Evolutionary conservation across 2,329 filamentous ascomycete species (phyloP), one percentile per base, ranked within the genome.

Genomic region (Ascochyta viciae-villosae): DNA sequence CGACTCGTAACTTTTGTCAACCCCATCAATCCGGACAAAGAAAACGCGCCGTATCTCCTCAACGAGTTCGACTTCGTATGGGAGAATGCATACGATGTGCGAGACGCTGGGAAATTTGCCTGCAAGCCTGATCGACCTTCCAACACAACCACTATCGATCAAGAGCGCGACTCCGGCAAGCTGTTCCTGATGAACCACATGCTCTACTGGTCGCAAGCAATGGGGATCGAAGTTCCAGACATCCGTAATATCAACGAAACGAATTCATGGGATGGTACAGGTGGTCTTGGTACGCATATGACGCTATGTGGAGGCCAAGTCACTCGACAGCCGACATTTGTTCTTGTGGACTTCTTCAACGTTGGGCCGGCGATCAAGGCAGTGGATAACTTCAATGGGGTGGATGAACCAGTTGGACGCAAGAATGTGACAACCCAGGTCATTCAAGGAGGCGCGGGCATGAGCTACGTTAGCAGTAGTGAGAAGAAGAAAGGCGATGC

Each of bases 151-250:
- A 72, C 76, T 12, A 64, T 82, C 16, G 68, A 78, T 1, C 60
- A 72, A 15, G 70, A 79, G 1, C 70, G 89, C 35, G 69, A 79
- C 0, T 79, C 80, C 0, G 84, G 84, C 61, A 82, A 85, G 61
- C 81, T 94, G 67, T 85, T 89, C 16, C 78, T 93, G 13, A 82
- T 90, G 79, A 94, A 94, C 78, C 90, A 93, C 77, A 92, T 93
- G 78, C 82, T 89, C 42, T 87, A 92, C 77, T 79, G 81, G 59
- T 74, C 72, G 16, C 70, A 87, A 24, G 74, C 78, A 3, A 67
- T 73, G 51, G 61, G 60, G 8, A 69, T 71, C 44, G 35, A 68
- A 44, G 57, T 59, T 3, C 67, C 67, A 4, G 67, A 78, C 15
- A 73, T 82, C 3, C 79, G 79, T 60, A 82, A 60, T 15, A 63